These are phyloP conservation scores for Vitis riparia DNA, from an alignment of 164 flowering plant genomes.

Conservation along the genomic window DNA sequence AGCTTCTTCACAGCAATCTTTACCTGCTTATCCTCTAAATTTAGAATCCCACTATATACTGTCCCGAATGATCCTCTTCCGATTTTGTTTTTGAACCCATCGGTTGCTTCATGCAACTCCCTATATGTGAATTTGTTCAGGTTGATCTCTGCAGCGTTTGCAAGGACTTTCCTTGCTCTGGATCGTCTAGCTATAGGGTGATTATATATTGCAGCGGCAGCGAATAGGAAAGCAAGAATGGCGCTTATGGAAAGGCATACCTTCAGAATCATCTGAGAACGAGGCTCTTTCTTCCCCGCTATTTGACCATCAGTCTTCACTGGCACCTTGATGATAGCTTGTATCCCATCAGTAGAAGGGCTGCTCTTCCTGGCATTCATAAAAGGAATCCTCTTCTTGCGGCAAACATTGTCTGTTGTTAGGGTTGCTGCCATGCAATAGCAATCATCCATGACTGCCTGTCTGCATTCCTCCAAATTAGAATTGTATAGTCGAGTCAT, in stretches of 20 bases:
- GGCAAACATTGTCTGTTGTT: not conserved
- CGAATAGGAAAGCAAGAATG: conserved; percentile 11
- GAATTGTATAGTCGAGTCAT: not conserved
- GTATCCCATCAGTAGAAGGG: conserved; percentile 4
- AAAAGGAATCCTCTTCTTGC: conserved; percentile 24
- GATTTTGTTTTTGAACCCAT: conserved; percentile 20
- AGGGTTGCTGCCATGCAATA: conserved; percentile 3
- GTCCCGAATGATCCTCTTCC: conserved; percentile 31
- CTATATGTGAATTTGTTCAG: conserved; percentile 21
- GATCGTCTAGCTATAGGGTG: conserved; percentile 9
- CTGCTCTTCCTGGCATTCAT: conserved; percentile 12
- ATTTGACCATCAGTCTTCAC: not conserved
- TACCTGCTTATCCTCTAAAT: conserved; percentile 7
- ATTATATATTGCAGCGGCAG: conserved; percentile 8
- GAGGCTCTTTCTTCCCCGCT: not conserved
- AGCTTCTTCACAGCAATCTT: conserved; percentile 32
- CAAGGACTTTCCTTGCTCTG: not conserved
- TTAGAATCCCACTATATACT: conserved; percentile 25
- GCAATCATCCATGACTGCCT: conserved; percentile 13
- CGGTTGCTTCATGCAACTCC: conserved; percentile 31
- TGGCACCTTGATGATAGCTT: conserved; percentile 21
- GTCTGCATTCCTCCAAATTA: not conserved
- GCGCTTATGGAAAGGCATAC: conserved; percentile 2
- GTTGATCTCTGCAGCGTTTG: conserved; percentile 8
- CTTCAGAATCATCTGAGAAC: not conserved